These are phyloP conservation scores for Cercospora nicotianae DNA, from an alignment of 2,329 filamentous ascomycete genomes.

Conservation along the genomic window DNA sequence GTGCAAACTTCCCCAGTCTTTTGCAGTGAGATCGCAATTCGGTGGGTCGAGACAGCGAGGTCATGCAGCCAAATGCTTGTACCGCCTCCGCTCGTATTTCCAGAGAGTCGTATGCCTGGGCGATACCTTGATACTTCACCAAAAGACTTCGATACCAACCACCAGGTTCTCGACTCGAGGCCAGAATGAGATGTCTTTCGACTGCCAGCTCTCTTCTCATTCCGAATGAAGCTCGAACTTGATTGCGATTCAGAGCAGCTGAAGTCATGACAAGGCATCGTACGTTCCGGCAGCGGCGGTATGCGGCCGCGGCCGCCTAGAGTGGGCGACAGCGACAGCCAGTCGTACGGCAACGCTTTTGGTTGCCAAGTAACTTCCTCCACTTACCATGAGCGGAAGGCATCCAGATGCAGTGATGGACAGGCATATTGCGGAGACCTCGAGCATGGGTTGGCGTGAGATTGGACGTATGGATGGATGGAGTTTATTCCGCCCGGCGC, in stretches of 20 bases:
- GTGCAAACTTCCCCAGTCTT: background rate
- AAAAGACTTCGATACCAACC: slow-evolving; percentile 8
- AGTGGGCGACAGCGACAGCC: background rate
- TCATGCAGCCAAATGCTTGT: slow-evolving; percentile 12
- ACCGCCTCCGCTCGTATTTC: background rate
- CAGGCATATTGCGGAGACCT: slow-evolving; percentile 8
- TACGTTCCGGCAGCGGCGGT: background rate
- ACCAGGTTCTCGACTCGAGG: slow-evolving; percentile 1
- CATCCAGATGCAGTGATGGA: background rate
- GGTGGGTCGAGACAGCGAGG: background rate
- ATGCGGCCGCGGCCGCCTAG: slow-evolving; percentile 1
- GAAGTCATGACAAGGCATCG: background rate
- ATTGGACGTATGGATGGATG: slow-evolving; percentile 14
- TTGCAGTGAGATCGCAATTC: background rate
- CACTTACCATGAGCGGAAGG: background rate
- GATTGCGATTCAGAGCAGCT: background rate
- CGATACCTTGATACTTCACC: slow-evolving; percentile 1
- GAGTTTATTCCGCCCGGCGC: too few relatives aligned
- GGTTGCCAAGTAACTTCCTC: background rate
- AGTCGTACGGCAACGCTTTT: slow-evolving; percentile 17
- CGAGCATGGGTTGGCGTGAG: slow-evolving; percentile 2
- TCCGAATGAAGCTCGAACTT: background rate
- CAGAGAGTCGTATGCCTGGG: background rate
- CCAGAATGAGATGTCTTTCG: background rate
- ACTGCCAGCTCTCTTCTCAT: background rate